phyloP scores from a whole-genome alignment of 2,329 filamentous ascomycete species.

The Tolypocladium inflatum region DNA sequence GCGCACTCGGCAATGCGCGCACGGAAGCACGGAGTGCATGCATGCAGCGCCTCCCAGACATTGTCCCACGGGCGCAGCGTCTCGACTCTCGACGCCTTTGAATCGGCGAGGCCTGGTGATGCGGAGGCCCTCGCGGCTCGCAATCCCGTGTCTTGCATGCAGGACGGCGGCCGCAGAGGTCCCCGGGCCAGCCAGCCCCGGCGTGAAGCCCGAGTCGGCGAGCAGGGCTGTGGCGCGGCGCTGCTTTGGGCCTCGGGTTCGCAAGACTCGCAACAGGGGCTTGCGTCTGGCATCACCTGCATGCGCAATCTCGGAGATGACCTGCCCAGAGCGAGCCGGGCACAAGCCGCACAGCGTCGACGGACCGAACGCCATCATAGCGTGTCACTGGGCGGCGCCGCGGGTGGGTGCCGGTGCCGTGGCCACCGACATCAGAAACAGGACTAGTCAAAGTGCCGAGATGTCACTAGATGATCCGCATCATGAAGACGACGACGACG shows the following conservation, averaged over 20 bases:
- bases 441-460: too few relatives aligned
- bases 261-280: background rate
- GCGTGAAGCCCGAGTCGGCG: background rate
- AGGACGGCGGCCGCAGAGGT: background rate
- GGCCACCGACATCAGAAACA: background rate
- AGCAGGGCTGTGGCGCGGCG: background rate
- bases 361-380: background rate
- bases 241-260: background rate
- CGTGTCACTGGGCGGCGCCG: too few relatives aligned
- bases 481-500: background rate
- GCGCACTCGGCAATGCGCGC: background rate
- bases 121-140: background rate
- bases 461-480: background rate
- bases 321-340: too few relatives aligned
- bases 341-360: background rate
- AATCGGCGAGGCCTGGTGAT: background rate
- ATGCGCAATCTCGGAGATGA: background rate
- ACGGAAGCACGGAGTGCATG: background rate
- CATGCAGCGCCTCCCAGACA: background rate
- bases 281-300: background rate
- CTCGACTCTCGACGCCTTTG: background rate
- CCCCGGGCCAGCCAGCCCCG: background rate
- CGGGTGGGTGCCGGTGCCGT: too few relatives aligned
- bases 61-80: background rate
- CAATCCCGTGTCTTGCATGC: background rate